These are phyloP conservation scores for Tetracladium maxilliforme DNA, from an alignment of 2,329 filamentous ascomycete species.

Conservation along the genomic window DNA sequence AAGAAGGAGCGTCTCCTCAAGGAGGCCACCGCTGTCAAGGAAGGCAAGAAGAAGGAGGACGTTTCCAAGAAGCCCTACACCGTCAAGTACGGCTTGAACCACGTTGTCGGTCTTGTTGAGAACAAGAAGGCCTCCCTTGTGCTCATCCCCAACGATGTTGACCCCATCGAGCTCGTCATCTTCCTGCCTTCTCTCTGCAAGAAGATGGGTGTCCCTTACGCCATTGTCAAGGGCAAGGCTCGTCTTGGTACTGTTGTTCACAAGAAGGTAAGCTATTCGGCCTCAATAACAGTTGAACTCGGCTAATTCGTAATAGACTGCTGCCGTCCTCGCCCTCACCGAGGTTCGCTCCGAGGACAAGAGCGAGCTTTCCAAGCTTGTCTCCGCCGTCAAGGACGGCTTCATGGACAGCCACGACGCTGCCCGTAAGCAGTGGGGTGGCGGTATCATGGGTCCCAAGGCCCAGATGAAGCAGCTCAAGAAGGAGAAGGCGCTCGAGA, in stretches of 20 bases:
- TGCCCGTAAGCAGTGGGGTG: conserved; percentile 87
- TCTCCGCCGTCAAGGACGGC: conserved; percentile 93
- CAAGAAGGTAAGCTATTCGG: conserved; percentile 70
- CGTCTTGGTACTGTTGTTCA: conserved; percentile 97
- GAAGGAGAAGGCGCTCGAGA: conserved; percentile 76
- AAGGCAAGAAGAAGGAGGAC: conserved; percentile 99
- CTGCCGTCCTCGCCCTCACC: conserved; percentile 86
- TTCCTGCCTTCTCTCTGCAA: conserved; percentile 98
- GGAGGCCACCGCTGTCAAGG: conserved; percentile 93
- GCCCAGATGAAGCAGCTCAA: conserved; percentile 55
- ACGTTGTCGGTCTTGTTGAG: conserved; percentile 93
- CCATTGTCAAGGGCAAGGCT: conserved; percentile 99
- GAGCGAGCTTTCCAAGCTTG: conserved; percentile 91
- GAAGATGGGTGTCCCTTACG: conserved; percentile 99
- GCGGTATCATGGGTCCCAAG: conserved; percentile 98
- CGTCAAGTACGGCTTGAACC: conserved; percentile 99
- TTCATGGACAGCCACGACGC: conserved; percentile 95
- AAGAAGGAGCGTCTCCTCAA: conserved; percentile 99
- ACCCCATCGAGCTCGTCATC: conserved; percentile 98
- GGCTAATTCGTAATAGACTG: too few relatives aligned
- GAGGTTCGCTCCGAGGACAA: conserved; percentile 98
- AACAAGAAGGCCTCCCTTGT: conserved; percentile 99
- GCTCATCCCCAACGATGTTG: conserved; percentile 97
- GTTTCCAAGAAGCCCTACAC: conserved; percentile 99
- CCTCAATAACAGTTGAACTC: too few relatives aligned